Evolutionary conservation across 2,329 filamentous ascomycete species (phyloP).

Genomic region (Penicillium sp.): DNA sequence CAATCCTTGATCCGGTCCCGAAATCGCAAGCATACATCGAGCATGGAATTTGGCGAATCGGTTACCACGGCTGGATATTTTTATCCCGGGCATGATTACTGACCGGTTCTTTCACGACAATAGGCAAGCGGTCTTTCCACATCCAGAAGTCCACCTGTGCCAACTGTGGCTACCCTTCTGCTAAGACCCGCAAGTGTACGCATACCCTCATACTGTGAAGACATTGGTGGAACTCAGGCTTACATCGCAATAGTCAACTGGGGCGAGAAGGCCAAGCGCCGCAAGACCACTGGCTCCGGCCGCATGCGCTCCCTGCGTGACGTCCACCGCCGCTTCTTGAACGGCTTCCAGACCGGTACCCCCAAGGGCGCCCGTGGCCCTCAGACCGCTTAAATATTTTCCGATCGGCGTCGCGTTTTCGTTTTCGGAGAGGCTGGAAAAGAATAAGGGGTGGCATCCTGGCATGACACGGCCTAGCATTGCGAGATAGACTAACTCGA

Average conservation of each 20-base stretch:
- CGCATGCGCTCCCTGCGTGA: conserved; percentile 93
- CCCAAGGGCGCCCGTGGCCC: conserved; percentile 80
- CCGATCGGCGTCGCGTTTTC: conserved; percentile 37
- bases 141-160: conserved; percentile 99
- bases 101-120: conserved; percentile 28
- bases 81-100: conserved; percentile 20
- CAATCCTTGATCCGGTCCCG: conserved; percentile 1
- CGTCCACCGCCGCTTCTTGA: conserved; percentile 91
- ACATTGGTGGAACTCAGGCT: conserved; percentile 23
- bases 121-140: conserved; percentile 95
- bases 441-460: conserved; percentile 31
- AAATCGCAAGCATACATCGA: conserved; percentile 16
- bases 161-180: conserved; percentile 92
- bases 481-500: conserved; percentile 32
- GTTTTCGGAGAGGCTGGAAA: conserved; percentile 39
- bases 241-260: conserved; percentile 76
- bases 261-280: conserved; percentile 99
- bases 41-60: conserved; percentile 11
- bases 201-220: conserved; percentile 18
- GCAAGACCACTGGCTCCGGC: conserved; percentile 98
- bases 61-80: conserved; percentile 5
- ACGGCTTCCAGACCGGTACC: conserved; percentile 90
- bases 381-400: conserved; percentile 42
- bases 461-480: conserved; percentile 40
- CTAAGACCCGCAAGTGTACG: conserved; percentile 99